phyloP scores from a whole-genome alignment of 371 early-diverging fungal species.

The Mucor irregularis region DNA sequence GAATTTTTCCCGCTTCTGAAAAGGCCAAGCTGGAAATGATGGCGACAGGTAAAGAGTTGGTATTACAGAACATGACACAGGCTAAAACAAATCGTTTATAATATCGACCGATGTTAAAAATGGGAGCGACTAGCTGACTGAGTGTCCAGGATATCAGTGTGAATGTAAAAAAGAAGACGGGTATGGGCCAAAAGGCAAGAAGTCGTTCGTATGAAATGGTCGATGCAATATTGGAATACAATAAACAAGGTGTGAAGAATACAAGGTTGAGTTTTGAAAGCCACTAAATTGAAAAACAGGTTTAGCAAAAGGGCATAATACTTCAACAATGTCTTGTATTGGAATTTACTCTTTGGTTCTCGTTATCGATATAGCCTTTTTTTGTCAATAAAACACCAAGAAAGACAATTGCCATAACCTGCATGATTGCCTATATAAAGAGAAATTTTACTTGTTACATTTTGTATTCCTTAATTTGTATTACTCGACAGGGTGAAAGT shows the following conservation, averaged over 20 bases:
- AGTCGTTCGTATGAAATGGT: constrained; percentile 60
- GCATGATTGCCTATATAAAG: constrained; percentile 51
- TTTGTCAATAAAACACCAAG: constrained; percentile 52
- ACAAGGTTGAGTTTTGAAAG: constrained; percentile 65
- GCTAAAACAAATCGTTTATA: constrained; percentile 66
- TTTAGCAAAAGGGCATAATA: not conserved
- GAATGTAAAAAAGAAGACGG: constrained; percentile 61
- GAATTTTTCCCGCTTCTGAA: constrained; percentile 60
- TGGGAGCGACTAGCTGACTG: constrained; percentile 37
- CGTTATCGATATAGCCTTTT: constrained; percentile 48
- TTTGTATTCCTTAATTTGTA: not conserved
- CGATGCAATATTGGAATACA: constrained; percentile 68
- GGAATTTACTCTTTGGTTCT: constrained; percentile 55
- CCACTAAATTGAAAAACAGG: constrained; percentile 42
- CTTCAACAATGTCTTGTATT: not conserved
- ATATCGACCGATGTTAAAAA: constrained; percentile 39
- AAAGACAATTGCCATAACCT: constrained; percentile 59
- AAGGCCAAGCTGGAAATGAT: constrained; percentile 70
- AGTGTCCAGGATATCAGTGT: constrained; percentile 17
- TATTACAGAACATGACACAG: constrained; percentile 70
- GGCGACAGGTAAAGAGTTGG: constrained; percentile 75
- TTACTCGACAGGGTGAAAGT: not conserved
- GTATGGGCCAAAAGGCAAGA: constrained; percentile 73
- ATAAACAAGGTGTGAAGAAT: constrained; percentile 68
- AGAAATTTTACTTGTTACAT: not conserved